Conservation (phyloP, 1,284 basidiomycete genomes). For the Leccinum ponderosum region DNA sequence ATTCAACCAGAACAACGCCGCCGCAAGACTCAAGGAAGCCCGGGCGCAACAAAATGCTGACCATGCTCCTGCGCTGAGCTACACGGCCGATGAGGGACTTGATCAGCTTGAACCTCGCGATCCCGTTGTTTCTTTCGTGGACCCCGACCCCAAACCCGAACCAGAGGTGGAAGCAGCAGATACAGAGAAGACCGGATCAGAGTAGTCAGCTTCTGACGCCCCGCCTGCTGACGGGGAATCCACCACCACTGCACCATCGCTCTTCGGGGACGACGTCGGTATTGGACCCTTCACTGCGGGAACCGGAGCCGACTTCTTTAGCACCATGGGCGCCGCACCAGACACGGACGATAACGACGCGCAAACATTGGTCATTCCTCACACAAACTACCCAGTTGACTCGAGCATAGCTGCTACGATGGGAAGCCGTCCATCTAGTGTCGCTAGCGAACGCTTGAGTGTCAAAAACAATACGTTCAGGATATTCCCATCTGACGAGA, state of each 20-base stretch:
- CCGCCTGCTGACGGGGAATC: slow-evolving; percentile 75
- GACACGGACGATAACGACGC: slow-evolving; percentile 53
- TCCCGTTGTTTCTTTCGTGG: slow-evolving; percentile 77
- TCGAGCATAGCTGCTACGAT: slow-evolving; percentile 91
- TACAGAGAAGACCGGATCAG: slow-evolving; percentile 69
- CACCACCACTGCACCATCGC: slow-evolving; percentile 78
- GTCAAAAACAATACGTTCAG: slow-evolving; percentile 82
- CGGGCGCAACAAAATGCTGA: slow-evolving; percentile 25
- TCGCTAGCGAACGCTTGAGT: slow-evolving; percentile 49
- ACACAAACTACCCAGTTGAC: slow-evolving; percentile 76
- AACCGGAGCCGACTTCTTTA: slow-evolving; percentile 89
- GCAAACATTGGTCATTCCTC: slow-evolving; percentile 68
- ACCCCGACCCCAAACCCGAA: slow-evolving; percentile 48
- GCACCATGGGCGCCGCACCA: slow-evolving; percentile 61
- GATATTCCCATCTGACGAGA: slow-evolving; percentile 90
- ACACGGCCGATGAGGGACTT: slow-evolving; percentile 42
- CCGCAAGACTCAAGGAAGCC: slow-evolving; percentile 67
- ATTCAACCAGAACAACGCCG: slow-evolving; percentile 26
- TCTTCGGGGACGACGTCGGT: slow-evolving; percentile 83
- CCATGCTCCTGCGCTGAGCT: slow-evolving; percentile 31
- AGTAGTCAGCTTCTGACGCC: slow-evolving; percentile 68
- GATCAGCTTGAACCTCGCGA: slow-evolving; percentile 50
- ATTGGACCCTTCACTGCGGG: slow-evolving; percentile 60
- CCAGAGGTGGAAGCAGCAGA: slow-evolving; percentile 42
- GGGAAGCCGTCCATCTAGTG: slow-evolving; percentile 84